These are phyloP conservation scores for Panicum miliaceum DNA, from an alignment of 176 grass and related monocot genomes.

Conservation along the genomic window DNA sequence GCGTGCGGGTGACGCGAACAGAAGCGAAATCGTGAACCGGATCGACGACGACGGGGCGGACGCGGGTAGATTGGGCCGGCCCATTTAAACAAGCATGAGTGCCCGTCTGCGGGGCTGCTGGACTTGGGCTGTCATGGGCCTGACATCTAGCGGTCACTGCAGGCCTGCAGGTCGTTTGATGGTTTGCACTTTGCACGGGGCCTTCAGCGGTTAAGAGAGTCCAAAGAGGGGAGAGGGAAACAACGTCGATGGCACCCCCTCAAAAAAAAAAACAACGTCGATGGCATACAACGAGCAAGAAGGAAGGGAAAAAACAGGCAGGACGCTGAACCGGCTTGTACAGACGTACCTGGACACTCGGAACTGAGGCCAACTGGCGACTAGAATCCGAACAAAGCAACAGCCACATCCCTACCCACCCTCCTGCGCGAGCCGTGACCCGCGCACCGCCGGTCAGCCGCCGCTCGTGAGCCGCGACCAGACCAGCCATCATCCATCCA, in stretches of 20 bases:
- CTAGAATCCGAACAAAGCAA: neutral
- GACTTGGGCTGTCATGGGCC: neutral
- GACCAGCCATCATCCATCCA: neutral
- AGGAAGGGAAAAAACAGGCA: too few relatives aligned
- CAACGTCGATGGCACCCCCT: neutral
- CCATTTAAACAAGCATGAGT: too few relatives aligned
- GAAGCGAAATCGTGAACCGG: too few relatives aligned
- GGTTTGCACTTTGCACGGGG: too few relatives aligned
- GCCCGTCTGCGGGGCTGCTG: neutral
- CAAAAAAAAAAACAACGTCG: too few relatives aligned
- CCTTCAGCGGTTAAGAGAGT: too few relatives aligned
- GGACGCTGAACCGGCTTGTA: neutral
- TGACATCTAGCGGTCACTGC: neutral
- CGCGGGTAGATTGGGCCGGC: neutral
- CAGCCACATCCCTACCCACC: neutral
- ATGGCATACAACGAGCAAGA: neutral
- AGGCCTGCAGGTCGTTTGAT: too few relatives aligned
- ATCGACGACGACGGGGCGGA: too few relatives aligned
- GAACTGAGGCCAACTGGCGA: neutral
- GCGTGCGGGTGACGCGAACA: too few relatives aligned
- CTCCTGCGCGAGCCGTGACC: neutral
- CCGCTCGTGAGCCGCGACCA: constrained; percentile 3
- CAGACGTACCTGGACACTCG: neutral
- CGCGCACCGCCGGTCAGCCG: neutral
- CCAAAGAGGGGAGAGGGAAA: too few relatives aligned